These are phyloP conservation scores for Hericium erinaceus DNA, from an alignment of 768 basidiomycete species.

Conservation along the genomic window DNA sequence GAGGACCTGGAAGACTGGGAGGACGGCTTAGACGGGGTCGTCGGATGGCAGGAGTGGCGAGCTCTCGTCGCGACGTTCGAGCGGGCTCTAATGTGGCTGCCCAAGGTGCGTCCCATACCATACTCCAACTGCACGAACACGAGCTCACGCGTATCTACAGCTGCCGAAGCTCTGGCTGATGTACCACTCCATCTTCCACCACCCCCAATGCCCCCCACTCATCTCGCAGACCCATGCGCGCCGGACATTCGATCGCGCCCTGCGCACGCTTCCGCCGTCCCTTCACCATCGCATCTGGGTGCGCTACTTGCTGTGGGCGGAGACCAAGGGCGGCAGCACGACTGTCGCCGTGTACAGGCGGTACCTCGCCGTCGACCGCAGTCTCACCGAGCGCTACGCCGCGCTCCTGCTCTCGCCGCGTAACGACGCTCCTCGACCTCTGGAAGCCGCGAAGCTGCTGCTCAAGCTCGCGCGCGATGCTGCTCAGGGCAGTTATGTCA, in stretches of 20 bases:
- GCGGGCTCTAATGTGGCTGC: slow-evolving; percentile 89
- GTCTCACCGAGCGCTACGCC: slow-evolving; percentile 71
- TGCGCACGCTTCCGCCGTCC: slow-evolving; percentile 89
- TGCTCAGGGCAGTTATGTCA: slow-evolving; percentile 70
- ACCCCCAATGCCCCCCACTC: slow-evolving; percentile 78
- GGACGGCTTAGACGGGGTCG: slow-evolving; percentile 71
- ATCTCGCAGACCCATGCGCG: slow-evolving; percentile 88
- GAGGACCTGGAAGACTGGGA: slow-evolving; percentile 81
- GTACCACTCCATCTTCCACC: slow-evolving; percentile 84
- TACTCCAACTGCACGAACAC: not conserved
- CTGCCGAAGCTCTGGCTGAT: slow-evolving; percentile 91
- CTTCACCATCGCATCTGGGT: slow-evolving; percentile 90
- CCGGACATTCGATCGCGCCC: slow-evolving; percentile 86
- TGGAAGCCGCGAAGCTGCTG: slow-evolving; percentile 90
- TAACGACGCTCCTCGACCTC: slow-evolving; percentile 61
- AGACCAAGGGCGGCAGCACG: slow-evolving; percentile 68
- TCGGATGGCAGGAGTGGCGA: slow-evolving; percentile 98
- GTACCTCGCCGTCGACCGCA: slow-evolving; percentile 77
- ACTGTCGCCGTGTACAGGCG: slow-evolving; percentile 80
- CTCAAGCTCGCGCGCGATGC: slow-evolving; percentile 80
- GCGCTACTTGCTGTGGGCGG: slow-evolving; percentile 88
- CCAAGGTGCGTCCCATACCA: slow-evolving; percentile 48
- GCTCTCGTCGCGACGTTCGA: slow-evolving; percentile 82
- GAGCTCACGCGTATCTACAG: slow-evolving; percentile 29
- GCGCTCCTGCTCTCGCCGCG: slow-evolving; percentile 50